Conservation (phyloP, 768 basidiomycete species). For the Auricularia heimuer region DNA sequence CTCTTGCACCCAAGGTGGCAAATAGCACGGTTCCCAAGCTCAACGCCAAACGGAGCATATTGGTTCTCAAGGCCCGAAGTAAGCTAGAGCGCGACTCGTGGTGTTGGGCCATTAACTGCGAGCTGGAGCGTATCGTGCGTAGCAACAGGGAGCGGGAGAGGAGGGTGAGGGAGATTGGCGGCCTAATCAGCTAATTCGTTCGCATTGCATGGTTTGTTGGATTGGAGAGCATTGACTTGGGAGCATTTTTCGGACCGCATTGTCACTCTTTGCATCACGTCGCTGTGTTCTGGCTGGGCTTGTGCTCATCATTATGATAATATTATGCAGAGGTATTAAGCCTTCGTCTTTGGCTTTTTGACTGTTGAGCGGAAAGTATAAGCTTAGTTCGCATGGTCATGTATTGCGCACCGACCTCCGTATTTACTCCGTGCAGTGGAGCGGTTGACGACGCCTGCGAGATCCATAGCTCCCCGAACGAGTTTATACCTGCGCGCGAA, state of each 20-base stretch:
- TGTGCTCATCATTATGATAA: background rate
- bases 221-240: too few species aligned
- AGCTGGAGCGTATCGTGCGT: constrained; percentile 75
- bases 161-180: constrained; percentile 54
- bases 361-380: constrained; percentile 27
- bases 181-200: constrained; percentile 26
- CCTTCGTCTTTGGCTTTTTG: constrained; percentile 77
- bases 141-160: constrained; percentile 54
- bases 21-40: constrained; percentile 33
- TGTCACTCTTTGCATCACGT: background rate
- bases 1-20: constrained; percentile 5
- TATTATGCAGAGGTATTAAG: constrained; percentile 13
- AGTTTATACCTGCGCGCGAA: constrained; percentile 69
- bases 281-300: background rate
- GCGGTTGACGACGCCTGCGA: constrained; percentile 81
- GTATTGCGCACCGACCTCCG: constrained; percentile 48
- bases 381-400: constrained; percentile 5
- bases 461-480: constrained; percentile 85
- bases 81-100: constrained; percentile 86
- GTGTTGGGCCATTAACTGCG: constrained; percentile 88
- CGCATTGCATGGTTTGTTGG: background rate
- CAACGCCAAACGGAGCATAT: constrained; percentile 47
- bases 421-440: constrained; percentile 81
- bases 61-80: constrained; percentile 65
- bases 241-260: background rate